Conservation (phyloP, 2,329 filamentous ascomycete species). For the Chalaropsis ovoidea region DNA sequence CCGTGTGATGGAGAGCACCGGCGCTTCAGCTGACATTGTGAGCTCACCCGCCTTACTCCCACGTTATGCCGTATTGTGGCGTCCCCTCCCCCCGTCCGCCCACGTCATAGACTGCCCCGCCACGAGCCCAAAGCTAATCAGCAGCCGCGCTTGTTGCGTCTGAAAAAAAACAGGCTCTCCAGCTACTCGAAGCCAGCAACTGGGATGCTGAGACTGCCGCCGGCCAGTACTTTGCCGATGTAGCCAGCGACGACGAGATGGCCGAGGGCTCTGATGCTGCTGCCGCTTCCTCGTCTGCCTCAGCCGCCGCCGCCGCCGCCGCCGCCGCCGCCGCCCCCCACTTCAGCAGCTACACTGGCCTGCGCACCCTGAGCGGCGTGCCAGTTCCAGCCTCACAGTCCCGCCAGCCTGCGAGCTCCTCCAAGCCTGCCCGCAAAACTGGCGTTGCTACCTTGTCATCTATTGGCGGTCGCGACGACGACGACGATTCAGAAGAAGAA, state of each 20-base stretch:
- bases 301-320: constrained; percentile 28
- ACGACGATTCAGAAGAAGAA: constrained; percentile 46
- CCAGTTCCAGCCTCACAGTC: constrained; percentile 40
- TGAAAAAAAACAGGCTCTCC: constrained; percentile 45
- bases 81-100: neutral
- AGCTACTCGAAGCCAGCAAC: constrained; percentile 53
- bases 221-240: constrained; percentile 51
- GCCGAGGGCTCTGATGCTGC: constrained; percentile 34
- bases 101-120: neutral
- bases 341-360: constrained; percentile 48
- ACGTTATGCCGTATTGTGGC: neutral
- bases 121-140: neutral
- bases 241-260: constrained; percentile 36
- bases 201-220: constrained; percentile 58
- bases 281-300: neutral
- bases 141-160: neutral
- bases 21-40: constrained; percentile 9
- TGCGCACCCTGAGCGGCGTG: constrained; percentile 52
- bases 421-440: constrained; percentile 43
- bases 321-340: too few species aligned
- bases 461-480: constrained; percentile 34
- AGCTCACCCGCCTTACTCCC: neutral
- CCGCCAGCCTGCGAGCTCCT: constrained; percentile 28
- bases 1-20: constrained; percentile 16
- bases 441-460: constrained; percentile 54